Percentiles rank a stretch among this genome's conserved stretches.
These are phyloP conservation scores for Pisolithus sp. DNA, from an alignment of 768 basidiomycete species.

Conservation along the genomic window DNA sequence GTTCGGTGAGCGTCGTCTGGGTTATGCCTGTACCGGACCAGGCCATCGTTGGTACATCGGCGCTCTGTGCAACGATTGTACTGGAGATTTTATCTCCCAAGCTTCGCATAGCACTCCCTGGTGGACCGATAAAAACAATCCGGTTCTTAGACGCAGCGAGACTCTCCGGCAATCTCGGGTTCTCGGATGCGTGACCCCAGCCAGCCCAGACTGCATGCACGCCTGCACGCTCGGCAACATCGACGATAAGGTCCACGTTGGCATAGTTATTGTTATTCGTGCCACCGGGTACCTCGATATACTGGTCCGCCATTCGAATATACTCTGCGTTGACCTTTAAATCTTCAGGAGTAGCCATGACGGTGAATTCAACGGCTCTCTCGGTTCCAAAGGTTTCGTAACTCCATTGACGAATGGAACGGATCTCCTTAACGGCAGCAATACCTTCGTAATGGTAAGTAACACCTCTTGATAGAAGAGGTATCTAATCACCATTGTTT, in stretches of 20 bases:
- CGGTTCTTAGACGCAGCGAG: slow-evolving; percentile 88
- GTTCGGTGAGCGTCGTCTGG: slow-evolving; percentile 75
- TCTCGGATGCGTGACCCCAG: slow-evolving; percentile 99
- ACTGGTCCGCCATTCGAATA: slow-evolving; percentile 99
- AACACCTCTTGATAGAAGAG: slow-evolving; percentile 5
- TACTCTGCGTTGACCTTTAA: slow-evolving; percentile 98
- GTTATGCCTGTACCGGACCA: slow-evolving; percentile 97
- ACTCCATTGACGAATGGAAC: slow-evolving; percentile 98
- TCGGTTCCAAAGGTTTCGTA: slow-evolving; percentile 98
- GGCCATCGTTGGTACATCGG: slow-evolving; percentile 94
- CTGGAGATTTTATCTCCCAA: slow-evolving; percentile 99
- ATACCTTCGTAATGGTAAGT: slow-evolving; percentile 57
- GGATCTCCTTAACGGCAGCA: slow-evolving; percentile 98
- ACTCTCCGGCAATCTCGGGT: slow-evolving; percentile 92
- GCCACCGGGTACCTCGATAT: slow-evolving; percentile 97
- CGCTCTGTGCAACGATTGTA: slow-evolving; percentile 97
- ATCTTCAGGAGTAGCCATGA: slow-evolving; percentile 99
- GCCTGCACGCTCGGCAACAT: slow-evolving; percentile 93
- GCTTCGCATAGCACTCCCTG: slow-evolving; percentile 97
- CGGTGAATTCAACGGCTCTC: slow-evolving; percentile 94
- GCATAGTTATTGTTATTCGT: slow-evolving; percentile 99
- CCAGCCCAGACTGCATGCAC: slow-evolving; percentile 99
- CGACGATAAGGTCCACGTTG: slow-evolving; percentile 98
- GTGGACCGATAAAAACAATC: slow-evolving; percentile 98
- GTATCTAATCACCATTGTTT: slow-evolving; percentile 71